phyloP scores from a whole-genome alignment of 441 rosid genomes.

The Omphalea diandra region DNA sequence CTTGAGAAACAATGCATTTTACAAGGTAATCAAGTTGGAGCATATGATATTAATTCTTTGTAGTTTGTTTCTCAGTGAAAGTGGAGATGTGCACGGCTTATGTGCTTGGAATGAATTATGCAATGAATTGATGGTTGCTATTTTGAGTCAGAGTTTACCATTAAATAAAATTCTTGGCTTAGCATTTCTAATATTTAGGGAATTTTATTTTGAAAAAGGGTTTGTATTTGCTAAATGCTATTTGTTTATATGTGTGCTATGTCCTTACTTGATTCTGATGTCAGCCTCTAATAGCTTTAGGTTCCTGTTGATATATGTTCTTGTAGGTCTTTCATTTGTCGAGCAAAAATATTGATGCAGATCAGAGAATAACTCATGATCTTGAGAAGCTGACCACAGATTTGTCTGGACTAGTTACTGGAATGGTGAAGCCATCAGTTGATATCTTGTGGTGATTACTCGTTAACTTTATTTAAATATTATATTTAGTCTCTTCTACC shows the following conservation, averaged over 20 bases:
- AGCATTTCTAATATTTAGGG: background rate
- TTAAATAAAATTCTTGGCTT: background rate
- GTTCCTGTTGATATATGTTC: conserved; percentile 15
- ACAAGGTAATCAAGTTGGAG: conserved; percentile 59
- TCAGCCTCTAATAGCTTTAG: conserved; percentile 3
- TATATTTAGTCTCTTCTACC: background rate
- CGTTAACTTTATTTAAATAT: background rate
- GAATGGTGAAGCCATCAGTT: conserved; percentile 99
- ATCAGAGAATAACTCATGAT: conserved; percentile 96
- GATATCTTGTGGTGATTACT: conserved; percentile 90
- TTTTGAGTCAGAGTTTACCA: background rate
- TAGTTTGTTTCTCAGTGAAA: background rate
- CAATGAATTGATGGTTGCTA: background rate
- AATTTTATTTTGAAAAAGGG: background rate
- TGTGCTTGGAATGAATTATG: background rate
- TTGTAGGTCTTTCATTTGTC: conserved; percentile 91
- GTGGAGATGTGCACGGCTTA: background rate
- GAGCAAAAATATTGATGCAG: conserved; percentile 89
- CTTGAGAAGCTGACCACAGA: conserved; percentile 86
- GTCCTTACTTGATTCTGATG: background rate
- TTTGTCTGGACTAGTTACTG: conserved; percentile 91
- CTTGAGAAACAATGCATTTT: conserved; percentile 92
- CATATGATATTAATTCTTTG: background rate
- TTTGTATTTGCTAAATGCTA: conserved; percentile 3
- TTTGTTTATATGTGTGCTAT: background rate